These are phyloP conservation scores for Cochlearia excelsa DNA, from an alignment of 345 rosid species.

Conservation along the genomic window DNA sequence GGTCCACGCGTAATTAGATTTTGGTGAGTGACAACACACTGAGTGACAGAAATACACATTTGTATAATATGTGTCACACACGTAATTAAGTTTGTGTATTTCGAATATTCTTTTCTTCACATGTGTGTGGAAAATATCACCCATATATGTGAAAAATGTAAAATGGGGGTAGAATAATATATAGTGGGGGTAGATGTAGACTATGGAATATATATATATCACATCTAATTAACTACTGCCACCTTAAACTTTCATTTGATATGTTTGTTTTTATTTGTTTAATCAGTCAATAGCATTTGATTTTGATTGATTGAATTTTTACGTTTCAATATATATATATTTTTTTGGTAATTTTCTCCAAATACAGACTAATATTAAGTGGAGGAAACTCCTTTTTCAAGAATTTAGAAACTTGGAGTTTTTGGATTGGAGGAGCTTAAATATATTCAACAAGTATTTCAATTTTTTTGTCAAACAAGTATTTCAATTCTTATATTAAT, in stretches of 20 bases:
- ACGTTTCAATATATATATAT: no score
- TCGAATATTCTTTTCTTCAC: not conserved
- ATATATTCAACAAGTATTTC: constrained; percentile 8
- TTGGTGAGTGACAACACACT: constrained; percentile 28
- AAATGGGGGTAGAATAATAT: not conserved
- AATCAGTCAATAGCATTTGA: not conserved
- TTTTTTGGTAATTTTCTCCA: constrained; percentile 2
- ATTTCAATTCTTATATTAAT: not conserved
- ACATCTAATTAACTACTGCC: constrained; percentile 32
- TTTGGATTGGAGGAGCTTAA: constrained; percentile 22
- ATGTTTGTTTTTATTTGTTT: not conserved
- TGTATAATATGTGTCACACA: not conserved
- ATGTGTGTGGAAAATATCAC: not conserved
- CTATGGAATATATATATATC: constrained; percentile 16
- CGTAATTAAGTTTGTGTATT: not conserved
- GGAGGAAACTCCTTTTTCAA: constrained; percentile 20
- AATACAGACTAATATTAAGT: constrained; percentile 8
- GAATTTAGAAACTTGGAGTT: constrained; percentile 26
- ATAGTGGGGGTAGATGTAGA: constrained; percentile 35
- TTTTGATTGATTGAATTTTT: not conserved
- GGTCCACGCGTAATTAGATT: constrained; percentile 37
- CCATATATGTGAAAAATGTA: constrained; percentile 8
- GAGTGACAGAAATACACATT: constrained; percentile 17
- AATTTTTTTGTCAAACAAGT: constrained; percentile 6
- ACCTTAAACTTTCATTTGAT: constrained; percentile 32